Evolutionary conservation across 2,329 filamentous ascomycete genomes (phyloP), one percentile per base, ranked within the genome.

Genomic region (Ophiosphaerella herpotricha): DNA sequence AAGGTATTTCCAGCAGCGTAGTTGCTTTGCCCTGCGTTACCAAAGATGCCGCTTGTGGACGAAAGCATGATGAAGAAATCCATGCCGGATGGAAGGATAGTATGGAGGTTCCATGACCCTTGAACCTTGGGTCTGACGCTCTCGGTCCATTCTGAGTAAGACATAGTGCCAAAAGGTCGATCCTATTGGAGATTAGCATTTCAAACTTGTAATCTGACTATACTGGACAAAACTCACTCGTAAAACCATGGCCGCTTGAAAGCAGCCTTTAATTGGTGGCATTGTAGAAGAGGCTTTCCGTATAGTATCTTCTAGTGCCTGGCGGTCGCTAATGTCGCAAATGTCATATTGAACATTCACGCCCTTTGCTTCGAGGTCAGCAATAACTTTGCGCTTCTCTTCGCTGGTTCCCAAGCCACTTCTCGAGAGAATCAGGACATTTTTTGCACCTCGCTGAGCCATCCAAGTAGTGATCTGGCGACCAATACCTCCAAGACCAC

Each of bases 101-200:
- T 46, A 29, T 63, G 59, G 0, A 74, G 54, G 29, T 68, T 66
- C 55, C 67, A 61, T 2, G 73, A 66, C 1, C 72, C 73, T 8
- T 52, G 48, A 7, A 75, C 57, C 44, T 77, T 77, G 6, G 63
- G 53, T 6, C 39, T 32, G 9, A 58, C 18, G n/a, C 48, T 48
- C 16, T 33, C 34, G 33, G 23, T 14, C 46, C 43, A 33, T 46
- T 50, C 0, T 39, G 44, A 16, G 12, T 9, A 36, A 6, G 32
- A 26, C 53, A 39, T 39, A 11, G 26, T 29, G 3, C 26, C 11
- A 29, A 29, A 29, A 7, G 26, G 18, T 21, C 18, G 18, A 21
- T 21, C 18, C 18, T 21, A 5, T 21, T 21, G 18, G 18, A 3
- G 18, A 21, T 21, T 21, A 21, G 18, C 18, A 21, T 21, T 21